Evolutionary conservation across 352 stramenopile species (phyloP).

Genomic region (Pythium phragmiticola): DNA sequence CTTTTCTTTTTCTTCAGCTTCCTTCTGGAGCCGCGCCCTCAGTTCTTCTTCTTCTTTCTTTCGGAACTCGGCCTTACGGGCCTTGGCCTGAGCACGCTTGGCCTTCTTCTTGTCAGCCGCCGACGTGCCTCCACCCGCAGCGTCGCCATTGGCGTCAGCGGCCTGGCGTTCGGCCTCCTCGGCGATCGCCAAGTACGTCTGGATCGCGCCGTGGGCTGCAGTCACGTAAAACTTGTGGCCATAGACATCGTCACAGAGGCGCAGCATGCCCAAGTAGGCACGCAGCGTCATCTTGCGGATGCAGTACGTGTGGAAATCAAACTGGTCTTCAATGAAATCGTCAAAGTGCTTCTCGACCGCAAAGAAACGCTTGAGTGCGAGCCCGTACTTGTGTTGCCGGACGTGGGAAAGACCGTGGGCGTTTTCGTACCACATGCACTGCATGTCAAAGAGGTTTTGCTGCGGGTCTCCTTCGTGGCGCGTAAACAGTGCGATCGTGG

Average conservation of each 20-base stretch:
- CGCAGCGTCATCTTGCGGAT: conserved; percentile 97
- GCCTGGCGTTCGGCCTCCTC: conserved; percentile 54
- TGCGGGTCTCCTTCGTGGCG: conserved; percentile 95
- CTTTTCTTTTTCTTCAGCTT: conserved; percentile 74
- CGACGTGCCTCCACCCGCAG: conserved; percentile 80
- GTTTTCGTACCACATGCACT: conserved; percentile 99
- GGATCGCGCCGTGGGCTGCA: conserved; percentile 88
- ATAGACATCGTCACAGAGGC: conserved; percentile 93
- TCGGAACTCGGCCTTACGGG: conserved; percentile 89
- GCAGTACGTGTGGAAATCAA: conserved; percentile 99
- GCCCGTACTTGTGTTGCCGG: conserved; percentile 67
- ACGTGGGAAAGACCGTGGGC: conserved; percentile 74
- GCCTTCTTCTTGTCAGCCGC: conserved; percentile 93
- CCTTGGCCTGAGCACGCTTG: conserved; percentile 86
- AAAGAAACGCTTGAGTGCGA: conserved; percentile 94
- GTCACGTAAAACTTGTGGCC: conserved; percentile 86
- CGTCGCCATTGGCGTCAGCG: conserved; percentile 32
- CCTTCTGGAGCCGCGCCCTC: conserved; percentile 75
- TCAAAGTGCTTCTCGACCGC: conserved; percentile 97
- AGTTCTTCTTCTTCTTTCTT: conserved; percentile 75
- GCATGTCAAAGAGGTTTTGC: conserved; percentile 98
- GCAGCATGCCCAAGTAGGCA: conserved; percentile 94
- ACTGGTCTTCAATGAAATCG: conserved; percentile 98
- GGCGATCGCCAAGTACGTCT: conserved; percentile 87
- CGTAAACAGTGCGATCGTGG: conserved; percentile 96